Conservation (phyloP, 2,329 filamentous ascomycete species). For the Aureobasidium sp. region DNA sequence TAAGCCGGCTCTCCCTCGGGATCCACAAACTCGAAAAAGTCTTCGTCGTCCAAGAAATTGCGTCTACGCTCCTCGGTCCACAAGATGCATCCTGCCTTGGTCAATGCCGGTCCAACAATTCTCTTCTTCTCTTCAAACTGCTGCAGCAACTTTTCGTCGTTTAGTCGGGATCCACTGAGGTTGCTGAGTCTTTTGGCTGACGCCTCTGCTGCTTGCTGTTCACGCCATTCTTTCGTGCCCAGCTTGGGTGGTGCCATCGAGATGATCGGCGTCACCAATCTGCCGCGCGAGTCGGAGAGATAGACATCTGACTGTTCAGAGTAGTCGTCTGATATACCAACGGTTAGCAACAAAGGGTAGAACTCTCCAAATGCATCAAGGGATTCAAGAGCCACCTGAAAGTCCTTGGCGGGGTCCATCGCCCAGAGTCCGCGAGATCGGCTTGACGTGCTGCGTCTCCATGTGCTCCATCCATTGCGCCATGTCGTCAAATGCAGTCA, state of each 20-base stretch:
- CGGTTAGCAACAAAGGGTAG: neutral
- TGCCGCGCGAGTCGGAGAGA: conserved; percentile 41
- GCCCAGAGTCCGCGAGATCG: conserved; percentile 51
- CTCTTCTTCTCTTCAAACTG: conserved; percentile 45
- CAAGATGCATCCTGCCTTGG: conserved; percentile 46
- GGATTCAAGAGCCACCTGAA: conserved; percentile 46
- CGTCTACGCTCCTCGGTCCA: conserved; percentile 45
- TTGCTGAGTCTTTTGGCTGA: conserved; percentile 27
- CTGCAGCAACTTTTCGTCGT: conserved; percentile 38
- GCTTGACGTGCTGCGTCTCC: conserved; percentile 44
- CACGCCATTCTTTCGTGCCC: conserved; percentile 6
- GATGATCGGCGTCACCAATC: conserved; percentile 39
- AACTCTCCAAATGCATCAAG: conserved; percentile 17
- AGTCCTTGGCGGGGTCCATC: conserved; percentile 51
- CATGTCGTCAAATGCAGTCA: conserved; percentile 32
- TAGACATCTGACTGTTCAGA: conserved; percentile 38
- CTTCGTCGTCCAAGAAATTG: conserved; percentile 46
- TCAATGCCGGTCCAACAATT: conserved; percentile 47
- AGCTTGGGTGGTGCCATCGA: neutral
- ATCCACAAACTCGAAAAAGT: conserved; percentile 25
- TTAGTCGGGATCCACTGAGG: conserved; percentile 22
- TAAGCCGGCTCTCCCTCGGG: neutral
- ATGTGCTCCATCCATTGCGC: conserved; percentile 46
- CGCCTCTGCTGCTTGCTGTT: conserved; percentile 5
- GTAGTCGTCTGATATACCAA: conserved; percentile 27